Conservation (phyloP, 108 stramenopile species). For the Seminavis robusta region DNA sequence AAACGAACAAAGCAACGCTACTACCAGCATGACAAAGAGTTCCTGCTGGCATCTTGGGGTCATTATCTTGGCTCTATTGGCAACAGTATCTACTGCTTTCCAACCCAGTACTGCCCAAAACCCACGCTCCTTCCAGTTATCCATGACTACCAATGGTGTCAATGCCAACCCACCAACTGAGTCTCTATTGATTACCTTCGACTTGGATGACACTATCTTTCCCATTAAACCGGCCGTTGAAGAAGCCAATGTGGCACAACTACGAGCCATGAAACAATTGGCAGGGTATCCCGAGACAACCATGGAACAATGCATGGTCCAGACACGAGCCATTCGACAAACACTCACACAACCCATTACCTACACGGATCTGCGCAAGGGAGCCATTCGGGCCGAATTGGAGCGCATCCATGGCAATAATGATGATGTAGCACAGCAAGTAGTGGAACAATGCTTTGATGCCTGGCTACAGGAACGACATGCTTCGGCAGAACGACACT, state of each 20-base stretch:
- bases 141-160: no score
- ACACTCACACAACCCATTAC: constrained; percentile 35
- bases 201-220: constrained; percentile 69
- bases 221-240: constrained; percentile 40
- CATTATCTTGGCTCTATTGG: no score
- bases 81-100: no score
- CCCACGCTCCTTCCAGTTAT: no score
- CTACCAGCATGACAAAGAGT: neutral
- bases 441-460: constrained; percentile 44
- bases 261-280: constrained; percentile 7
- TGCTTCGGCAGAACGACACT: constrained; percentile 46
- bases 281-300: constrained; percentile 2
- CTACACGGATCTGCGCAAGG: constrained; percentile 53
- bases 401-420: no score
- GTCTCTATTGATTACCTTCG: constrained; percentile 47
- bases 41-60: no score
- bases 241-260: constrained; percentile 44
- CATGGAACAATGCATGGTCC: constrained; percentile 29
- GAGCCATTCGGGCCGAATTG: constrained; percentile 27
- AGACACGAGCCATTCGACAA: constrained; percentile 41
- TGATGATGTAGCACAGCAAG: no score
- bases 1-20: neutral
- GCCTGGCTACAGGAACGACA: constrained; percentile 61
- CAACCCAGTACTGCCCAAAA: no score
- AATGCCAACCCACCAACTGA: no score